Percentiles rank a stretch among this genome's conserved stretches.
Conservation (phyloP, 1,284 basidiomycete genomes). For the Heterobasidion parviporum region DNA sequence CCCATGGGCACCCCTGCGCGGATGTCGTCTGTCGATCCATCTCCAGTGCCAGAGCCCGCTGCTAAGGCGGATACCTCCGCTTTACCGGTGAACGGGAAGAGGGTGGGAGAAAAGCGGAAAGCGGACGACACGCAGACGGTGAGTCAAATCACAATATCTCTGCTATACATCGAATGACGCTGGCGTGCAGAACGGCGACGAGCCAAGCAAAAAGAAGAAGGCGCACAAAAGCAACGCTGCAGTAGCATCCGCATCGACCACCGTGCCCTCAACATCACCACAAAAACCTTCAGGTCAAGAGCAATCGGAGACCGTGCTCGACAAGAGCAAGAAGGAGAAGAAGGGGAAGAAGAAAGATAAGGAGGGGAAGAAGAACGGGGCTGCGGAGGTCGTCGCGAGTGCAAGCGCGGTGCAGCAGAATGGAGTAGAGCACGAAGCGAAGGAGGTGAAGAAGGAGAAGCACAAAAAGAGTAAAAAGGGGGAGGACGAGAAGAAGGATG, state of each 20-base stretch:
- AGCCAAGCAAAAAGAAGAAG: conserved; percentile 7
- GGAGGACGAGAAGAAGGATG: conserved; percentile 21
- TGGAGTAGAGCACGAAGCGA: conserved; percentile 11
- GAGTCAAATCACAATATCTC: neutral
- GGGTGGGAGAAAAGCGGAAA: conserved; percentile 16
- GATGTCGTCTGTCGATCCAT: conserved; percentile 32
- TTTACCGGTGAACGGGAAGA: conserved; percentile 8
- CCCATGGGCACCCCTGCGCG: conserved; percentile 57
- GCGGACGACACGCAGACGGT: conserved; percentile 6
- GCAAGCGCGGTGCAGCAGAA: conserved; percentile 9
- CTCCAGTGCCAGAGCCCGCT: conserved; percentile 10
- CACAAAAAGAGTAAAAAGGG: conserved; percentile 18
- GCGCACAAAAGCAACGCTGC: conserved; percentile 6
- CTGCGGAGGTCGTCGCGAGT: neutral
- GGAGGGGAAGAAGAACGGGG: conserved; percentile 3
- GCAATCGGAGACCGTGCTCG: neutral
- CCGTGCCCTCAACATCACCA: neutral
- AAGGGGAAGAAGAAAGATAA: conserved; percentile 10
- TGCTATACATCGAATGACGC: neutral
- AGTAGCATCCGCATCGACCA: neutral
- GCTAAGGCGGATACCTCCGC: conserved; percentile 4
- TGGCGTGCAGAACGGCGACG: neutral
- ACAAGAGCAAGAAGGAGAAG: neutral
- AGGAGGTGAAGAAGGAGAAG: conserved; percentile 15
- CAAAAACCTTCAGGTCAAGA: neutral